A percentile compares a stretch with the other conserved stretches of the same genome.
These are phyloP conservation scores for Rhodotorula taiwanensis DNA, from an alignment of 768 basidiomycete genomes.

Conservation along the genomic window DNA sequence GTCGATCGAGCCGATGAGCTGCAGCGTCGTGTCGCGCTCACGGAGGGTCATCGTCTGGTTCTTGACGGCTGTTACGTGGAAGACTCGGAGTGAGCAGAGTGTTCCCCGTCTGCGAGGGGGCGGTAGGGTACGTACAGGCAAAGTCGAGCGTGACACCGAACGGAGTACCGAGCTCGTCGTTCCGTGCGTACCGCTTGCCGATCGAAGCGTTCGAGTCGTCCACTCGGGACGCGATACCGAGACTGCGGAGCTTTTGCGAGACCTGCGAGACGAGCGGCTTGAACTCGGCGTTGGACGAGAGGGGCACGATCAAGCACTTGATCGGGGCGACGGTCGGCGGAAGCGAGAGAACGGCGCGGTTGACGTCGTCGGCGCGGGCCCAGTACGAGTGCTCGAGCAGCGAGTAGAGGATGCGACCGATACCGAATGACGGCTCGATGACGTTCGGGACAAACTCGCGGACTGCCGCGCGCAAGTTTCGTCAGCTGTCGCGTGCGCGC, in stretches of 20 bases:
- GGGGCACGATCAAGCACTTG: slow-evolving; percentile 90
- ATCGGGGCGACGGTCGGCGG: slow-evolving; percentile 87
- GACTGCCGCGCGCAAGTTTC: slow-evolving; percentile 52
- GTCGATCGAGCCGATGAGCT: slow-evolving; percentile 68
- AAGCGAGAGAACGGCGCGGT: slow-evolving; percentile 83
- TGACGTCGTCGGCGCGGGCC: slow-evolving; percentile 83
- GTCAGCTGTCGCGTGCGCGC: neutral
- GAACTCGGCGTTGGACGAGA: slow-evolving; percentile 78
- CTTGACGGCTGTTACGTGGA: slow-evolving; percentile 60
- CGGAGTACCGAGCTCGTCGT: slow-evolving; percentile 97
- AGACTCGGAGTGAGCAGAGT: neutral
- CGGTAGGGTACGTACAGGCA: slow-evolving; percentile 62
- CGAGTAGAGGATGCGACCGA: slow-evolving; percentile 89
- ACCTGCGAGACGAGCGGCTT: slow-evolving; percentile 76
- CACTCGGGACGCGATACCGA: slow-evolving; percentile 84
- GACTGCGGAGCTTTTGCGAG: slow-evolving; percentile 75
- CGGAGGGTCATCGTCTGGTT: slow-evolving; percentile 90
- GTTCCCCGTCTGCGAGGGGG: neutral
- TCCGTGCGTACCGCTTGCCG: slow-evolving; percentile 92
- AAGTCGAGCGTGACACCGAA: slow-evolving; percentile 95
- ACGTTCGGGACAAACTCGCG: slow-evolving; percentile 96
- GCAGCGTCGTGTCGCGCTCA: slow-evolving; percentile 89
- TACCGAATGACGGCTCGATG: slow-evolving; percentile 96
- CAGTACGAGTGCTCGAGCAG: slow-evolving; percentile 94
- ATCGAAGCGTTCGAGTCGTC: slow-evolving; percentile 94